Evolutionary conservation across 805 yeast species (phyloP), one percentile per base, ranked within the genome.

Genomic region (Clavispora santaluciae): DNA sequence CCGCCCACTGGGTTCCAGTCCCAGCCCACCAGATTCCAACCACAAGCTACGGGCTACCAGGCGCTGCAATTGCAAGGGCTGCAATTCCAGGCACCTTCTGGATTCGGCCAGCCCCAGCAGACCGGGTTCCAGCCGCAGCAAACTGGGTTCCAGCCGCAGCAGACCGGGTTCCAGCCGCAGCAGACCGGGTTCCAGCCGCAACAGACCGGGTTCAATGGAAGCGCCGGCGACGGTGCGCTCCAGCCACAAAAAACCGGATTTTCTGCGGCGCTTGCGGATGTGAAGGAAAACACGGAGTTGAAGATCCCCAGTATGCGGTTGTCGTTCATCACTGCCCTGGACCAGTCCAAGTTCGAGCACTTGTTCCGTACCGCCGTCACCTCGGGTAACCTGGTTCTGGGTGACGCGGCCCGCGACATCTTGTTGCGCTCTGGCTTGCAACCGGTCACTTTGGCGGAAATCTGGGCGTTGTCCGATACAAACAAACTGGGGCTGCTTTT

Each of bases 391-490:
- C 78, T 68, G 45, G 76, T 85, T 40, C 67, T 74, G 33, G 90
- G 91, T 9, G 82, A 79, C 35, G 69, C 83, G 5, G 95, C 96
- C 12, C 79, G 90, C 51, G 81, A 79, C 46, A 82, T 91, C 44
- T 70, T 91, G 52, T 69, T 87, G 66, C 78, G 86, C 50, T 89
- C 96, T 0, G 86, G 87, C 6, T 70, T 91, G 40, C 70, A 78
- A 31, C 88, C 95, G 3, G 71, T 76, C 20, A 78, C 82, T 33
- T 72, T 91, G 51, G 91, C 91, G 3, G 87, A 79, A 52, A 84
- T 91, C 45, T 91, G 98, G 98, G 81, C 84, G 18, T 68, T 91
- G 43, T 77, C 95, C n/a, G 98, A 91, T 57, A 83, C 95, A 2
- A 85, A 81, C 52, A 83, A 79, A 54, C 81, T 93, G 6, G 98